phyloP scores from a whole-genome alignment of 2,329 filamentous ascomycete species.

The Monosporascus sp. region DNA sequence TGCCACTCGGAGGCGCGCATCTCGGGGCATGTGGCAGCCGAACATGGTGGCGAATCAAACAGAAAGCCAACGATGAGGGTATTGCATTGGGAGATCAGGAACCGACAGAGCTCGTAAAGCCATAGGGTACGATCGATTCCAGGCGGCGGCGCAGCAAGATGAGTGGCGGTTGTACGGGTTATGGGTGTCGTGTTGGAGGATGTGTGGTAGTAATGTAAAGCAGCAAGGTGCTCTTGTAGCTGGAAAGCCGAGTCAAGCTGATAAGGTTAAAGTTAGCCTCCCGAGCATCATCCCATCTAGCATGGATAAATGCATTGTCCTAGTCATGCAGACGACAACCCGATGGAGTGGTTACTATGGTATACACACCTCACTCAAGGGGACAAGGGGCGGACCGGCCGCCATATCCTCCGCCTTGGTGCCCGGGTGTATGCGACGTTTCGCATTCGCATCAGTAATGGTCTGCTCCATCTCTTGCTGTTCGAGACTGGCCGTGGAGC shows the following conservation, averaged over 20 bases:
- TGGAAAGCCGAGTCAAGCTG: slow-evolving; percentile 97
- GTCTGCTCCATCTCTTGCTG: slow-evolving; percentile 58
- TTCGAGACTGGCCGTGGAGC: slow-evolving; percentile 45
- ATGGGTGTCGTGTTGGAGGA: slow-evolving; percentile 64
- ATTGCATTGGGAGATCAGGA: slow-evolving; percentile 92
- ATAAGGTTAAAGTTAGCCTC: background rate
- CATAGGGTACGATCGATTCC: slow-evolving; percentile 83
- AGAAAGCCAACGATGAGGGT: slow-evolving; percentile 88
- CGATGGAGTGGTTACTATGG: background rate
- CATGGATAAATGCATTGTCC: no score
- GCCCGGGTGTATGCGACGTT: slow-evolving; percentile 82
- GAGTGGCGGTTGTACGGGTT: slow-evolving; percentile 66
- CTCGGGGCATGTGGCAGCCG: slow-evolving; percentile 83
- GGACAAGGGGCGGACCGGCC: slow-evolving; percentile 81
- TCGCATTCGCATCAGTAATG: slow-evolving; percentile 67
- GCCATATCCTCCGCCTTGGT: slow-evolving; percentile 92
- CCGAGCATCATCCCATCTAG: no score
- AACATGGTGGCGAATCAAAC: slow-evolving; percentile 85
- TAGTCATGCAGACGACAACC: no score
- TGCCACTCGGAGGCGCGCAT: slow-evolving; percentile 99
- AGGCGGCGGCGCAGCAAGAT: slow-evolving; percentile 73
- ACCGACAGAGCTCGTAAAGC: slow-evolving; percentile 97
- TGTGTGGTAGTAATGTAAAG: slow-evolving; percentile 80
- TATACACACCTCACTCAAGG: slow-evolving; percentile 68
- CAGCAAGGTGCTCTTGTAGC: slow-evolving; percentile 92